Percentiles rank a stretch among this genome's conserved stretches.
phyloP scores from a whole-genome alignment of 331 rosid genomes.

The Acacia pycnantha region DNA sequence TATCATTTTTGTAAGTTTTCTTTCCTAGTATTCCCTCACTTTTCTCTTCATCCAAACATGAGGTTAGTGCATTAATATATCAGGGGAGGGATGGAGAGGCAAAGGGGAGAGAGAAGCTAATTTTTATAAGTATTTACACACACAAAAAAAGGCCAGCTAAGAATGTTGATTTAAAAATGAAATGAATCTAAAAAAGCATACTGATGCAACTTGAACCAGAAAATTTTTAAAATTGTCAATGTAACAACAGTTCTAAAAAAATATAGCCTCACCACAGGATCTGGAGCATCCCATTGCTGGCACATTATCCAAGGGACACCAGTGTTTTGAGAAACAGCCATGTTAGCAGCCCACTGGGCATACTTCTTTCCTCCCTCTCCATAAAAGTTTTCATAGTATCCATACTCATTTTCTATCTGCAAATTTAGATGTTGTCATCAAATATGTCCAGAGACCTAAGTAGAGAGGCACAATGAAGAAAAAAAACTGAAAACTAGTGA shows the following conservation, averaged over 20 bases:
- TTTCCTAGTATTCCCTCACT: too few relatives aligned
- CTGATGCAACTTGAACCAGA: neutral
- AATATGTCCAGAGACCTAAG: slow-evolving; percentile 8
- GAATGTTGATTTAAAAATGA: slow-evolving; percentile 8
- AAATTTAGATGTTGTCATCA: slow-evolving; percentile 19
- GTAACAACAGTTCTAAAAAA: slow-evolving; percentile 14
- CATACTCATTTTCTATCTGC: slow-evolving; percentile 95
- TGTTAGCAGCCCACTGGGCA: slow-evolving; percentile 89
- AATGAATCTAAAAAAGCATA: neutral
- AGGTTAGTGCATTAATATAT: slow-evolving; percentile 4
- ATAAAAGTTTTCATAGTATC: slow-evolving; percentile 68
- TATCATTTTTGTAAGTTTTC: too few relatives aligned
- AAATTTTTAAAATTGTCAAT: neutral
- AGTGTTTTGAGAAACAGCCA: slow-evolving; percentile 85
- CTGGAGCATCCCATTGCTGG: slow-evolving; percentile 96
- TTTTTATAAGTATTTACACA: neutral
- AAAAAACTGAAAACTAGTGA: slow-evolving; percentile 4
- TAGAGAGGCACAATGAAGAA: slow-evolving; percentile 17
- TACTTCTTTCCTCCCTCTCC: slow-evolving; percentile 84
- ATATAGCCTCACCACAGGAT: slow-evolving; percentile 67
- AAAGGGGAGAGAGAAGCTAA: neutral
- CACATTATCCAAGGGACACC: slow-evolving; percentile 98
- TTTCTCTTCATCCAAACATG: too few relatives aligned
- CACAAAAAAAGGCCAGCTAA: neutral
- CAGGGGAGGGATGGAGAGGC: neutral